Evolutionary conservation across 2,329 filamentous ascomycete genomes (phyloP).

Genomic region (Alternaria alternata): DNA sequence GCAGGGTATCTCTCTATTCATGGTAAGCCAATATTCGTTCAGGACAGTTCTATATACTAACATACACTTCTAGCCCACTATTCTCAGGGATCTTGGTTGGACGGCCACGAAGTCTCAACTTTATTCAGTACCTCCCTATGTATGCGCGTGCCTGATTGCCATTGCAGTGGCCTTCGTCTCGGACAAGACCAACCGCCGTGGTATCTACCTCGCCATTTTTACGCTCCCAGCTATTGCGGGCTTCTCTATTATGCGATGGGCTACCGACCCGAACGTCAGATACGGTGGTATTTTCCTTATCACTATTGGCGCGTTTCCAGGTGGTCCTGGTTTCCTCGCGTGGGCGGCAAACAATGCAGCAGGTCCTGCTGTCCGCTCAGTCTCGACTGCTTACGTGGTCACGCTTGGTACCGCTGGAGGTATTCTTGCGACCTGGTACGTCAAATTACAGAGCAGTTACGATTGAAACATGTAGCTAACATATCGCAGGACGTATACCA

Average conservation of each 20-base stretch:
- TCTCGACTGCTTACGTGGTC: conserved; percentile 66
- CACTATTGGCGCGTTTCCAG: conserved; percentile 65
- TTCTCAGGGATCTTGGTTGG: conserved; percentile 50
- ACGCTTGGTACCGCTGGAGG: conserved; percentile 72
- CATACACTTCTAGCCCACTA: conserved; percentile 42
- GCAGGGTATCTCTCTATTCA: conserved; percentile 55
- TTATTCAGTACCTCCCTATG: conserved; percentile 51
- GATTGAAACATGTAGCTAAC: conserved; percentile 60
- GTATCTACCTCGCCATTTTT: conserved; percentile 49
- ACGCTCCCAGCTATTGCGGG: conserved; percentile 57
- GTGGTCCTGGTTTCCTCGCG: conserved; percentile 65
- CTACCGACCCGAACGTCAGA: conserved; percentile 63
- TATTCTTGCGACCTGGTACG: conserved; percentile 62
- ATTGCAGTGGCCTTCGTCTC: conserved; percentile 48
- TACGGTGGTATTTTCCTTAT: conserved; percentile 66
- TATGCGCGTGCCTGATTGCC: conserved; percentile 48
- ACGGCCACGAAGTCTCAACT: conserved; percentile 50
- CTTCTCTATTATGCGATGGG: conserved; percentile 64
- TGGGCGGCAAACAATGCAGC: conserved; percentile 69
- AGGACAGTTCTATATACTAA: not conserved
- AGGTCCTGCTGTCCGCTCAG: conserved; percentile 64
- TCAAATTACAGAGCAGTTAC: not conserved
- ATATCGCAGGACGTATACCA: conserved; percentile 61
- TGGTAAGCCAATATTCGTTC: conserved; percentile 35
- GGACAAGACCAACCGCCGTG: conserved; percentile 50